Evolutionary conservation across 495 filamentous ascomycete species (phyloP).

Genomic region (Parmelia sp.): DNA sequence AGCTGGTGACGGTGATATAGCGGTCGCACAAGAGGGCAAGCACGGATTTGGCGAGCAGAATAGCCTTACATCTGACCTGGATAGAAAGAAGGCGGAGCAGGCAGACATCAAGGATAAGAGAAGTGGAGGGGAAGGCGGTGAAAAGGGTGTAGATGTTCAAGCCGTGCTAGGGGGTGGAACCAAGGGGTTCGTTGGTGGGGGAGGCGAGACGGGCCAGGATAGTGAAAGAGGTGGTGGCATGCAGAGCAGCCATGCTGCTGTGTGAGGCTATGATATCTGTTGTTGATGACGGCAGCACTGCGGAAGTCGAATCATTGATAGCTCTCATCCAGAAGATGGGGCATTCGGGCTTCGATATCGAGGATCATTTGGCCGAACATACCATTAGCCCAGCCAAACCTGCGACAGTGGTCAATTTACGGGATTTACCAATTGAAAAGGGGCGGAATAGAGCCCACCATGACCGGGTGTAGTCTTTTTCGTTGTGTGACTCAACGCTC

Average conservation of each 20-base stretch:
- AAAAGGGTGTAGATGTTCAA: constrained; percentile 21
- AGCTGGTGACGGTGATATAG: constrained; percentile 50
- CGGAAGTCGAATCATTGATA: constrained; percentile 11
- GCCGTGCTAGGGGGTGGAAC: constrained; percentile 23
- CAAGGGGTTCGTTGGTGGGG: constrained; percentile 8
- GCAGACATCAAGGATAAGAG: constrained; percentile 36
- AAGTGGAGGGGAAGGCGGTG: constrained; percentile 12
- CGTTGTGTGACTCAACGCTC: constrained; percentile 50
- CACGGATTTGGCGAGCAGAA: constrained; percentile 35
- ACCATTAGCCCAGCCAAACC: constrained; percentile 66
- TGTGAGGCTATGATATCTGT: background rate
- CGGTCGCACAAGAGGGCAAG: constrained; percentile 38
- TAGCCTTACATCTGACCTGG: constrained; percentile 38
- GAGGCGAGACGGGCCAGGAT: background rate
- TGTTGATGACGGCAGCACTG: too few relatives aligned
- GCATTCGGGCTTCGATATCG: constrained; percentile 47
- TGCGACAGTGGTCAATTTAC: constrained; percentile 23
- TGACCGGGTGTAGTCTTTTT: constrained; percentile 50
- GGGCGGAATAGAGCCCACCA: constrained; percentile 38
- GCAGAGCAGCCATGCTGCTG: constrained; percentile 12
- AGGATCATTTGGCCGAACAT: constrained; percentile 62
- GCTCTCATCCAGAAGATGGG: constrained; percentile 34
- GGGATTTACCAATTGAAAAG: background rate
- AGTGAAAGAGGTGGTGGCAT: constrained; percentile 14
- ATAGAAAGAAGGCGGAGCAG: constrained; percentile 43